Evolutionary conservation across 495 filamentous ascomycete genomes (phyloP).

Genomic region (Daldinia decipiens): DNA sequence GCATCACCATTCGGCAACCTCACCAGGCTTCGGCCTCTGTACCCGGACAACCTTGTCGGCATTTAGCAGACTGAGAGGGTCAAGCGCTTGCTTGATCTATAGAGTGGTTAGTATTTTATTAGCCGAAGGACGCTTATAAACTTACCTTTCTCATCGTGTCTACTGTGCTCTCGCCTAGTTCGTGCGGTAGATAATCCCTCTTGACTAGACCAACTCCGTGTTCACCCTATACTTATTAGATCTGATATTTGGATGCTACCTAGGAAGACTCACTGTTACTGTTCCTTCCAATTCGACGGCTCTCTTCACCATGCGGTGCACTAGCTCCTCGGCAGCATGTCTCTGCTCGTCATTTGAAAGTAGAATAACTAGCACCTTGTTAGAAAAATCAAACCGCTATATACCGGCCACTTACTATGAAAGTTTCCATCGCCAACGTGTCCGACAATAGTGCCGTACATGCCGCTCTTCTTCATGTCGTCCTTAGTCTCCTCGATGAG

Average conservation of each 20-base stretch:
- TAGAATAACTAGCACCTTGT: slow-evolving; percentile 65
- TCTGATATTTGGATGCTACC: neutral
- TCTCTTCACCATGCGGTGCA: slow-evolving; percentile 85
- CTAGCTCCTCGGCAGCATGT: slow-evolving; percentile 71
- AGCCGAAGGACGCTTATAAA: neutral
- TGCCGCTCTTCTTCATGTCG: slow-evolving; percentile 71
- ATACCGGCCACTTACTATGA: slow-evolving; percentile 62
- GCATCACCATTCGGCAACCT: slow-evolving; percentile 62
- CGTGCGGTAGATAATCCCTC: slow-evolving; percentile 79
- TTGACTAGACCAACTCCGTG: slow-evolving; percentile 86
- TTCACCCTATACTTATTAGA: slow-evolving; percentile 64
- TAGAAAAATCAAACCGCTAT: slow-evolving; percentile 11
- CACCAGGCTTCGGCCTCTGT: slow-evolving; percentile 62
- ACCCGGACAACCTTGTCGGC: slow-evolving; percentile 82
- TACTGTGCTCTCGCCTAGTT: slow-evolving; percentile 76
- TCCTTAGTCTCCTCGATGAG: slow-evolving; percentile 83
- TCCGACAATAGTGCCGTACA: slow-evolving; percentile 79
- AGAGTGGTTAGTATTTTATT: slow-evolving; percentile 16
- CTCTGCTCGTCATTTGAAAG: slow-evolving; percentile 75
- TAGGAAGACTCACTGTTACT: slow-evolving; percentile 64
- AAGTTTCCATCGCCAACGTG: slow-evolving; percentile 90
- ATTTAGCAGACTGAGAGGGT: slow-evolving; percentile 81
- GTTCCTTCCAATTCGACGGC: slow-evolving; percentile 86
- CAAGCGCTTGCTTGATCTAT: slow-evolving; percentile 75
- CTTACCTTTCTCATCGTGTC: slow-evolving; percentile 81